Base-by-base conservation (phyloP, 2,329 filamentous ascomycete species). In the Aureobasidium sp. region DNA sequence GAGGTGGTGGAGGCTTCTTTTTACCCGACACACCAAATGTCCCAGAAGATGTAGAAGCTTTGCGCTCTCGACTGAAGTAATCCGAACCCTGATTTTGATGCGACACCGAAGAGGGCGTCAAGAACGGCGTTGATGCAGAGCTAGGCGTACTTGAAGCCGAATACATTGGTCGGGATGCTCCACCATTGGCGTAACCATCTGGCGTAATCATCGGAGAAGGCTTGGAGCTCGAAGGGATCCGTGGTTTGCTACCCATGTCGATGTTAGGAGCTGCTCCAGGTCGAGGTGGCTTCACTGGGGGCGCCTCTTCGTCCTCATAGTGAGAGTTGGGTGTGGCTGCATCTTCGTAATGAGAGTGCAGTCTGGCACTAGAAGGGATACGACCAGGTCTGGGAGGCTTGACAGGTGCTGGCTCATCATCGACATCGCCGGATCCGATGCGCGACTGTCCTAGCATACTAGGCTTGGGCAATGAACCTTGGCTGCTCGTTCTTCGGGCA, bases 1-100 rank as follows among this genome's bases (percentile, higher is more conserved):
- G 87, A 0, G 90, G 89, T 0, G 89, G 89, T 0, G 89, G 88
- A 1, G 86, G 86, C 74, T 88, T 89, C 78, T 93, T 93, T 76
- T 88, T 89, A 5, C 72, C 76, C 6, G 76, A 75, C 1, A 74
- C 76, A 7, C 72, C 70, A 0, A 74, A 70, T 51, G 72, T 70
- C 50, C 71, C 63, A 6, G 70, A 76, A 55, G 57, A 70, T 32
- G 74, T 67, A 7, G 75, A 75, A 37, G 62, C 76, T 63, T 66
- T 67, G 62, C 71, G 67, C 72, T 74, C 74, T 71, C 72, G 64
- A 71, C 66, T 67, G 73, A 77, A 78, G 75, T 75, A 83, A 70
- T 73, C 77, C 5, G 56, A 34, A 15, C 62, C 59, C 26, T 34
- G 32, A 17, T 44, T 46, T 42, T 58, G 55, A 26, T 44, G 55